Conservation (phyloP, 495 filamentous ascomycete species). For the Xylaria intraflava region DNA sequence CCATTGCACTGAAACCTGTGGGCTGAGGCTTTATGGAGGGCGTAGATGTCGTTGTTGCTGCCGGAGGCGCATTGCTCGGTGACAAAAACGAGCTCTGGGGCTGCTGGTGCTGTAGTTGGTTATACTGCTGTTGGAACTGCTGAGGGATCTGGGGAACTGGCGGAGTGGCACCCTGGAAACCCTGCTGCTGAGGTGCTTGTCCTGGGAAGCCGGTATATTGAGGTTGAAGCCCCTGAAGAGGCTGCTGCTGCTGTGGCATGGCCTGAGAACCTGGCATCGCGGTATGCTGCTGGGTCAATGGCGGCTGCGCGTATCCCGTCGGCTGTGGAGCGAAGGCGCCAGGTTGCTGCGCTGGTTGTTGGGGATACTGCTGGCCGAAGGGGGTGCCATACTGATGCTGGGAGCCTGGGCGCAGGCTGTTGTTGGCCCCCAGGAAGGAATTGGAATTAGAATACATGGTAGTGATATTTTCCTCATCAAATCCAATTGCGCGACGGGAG, state of each 20-base stretch:
- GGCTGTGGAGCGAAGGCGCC: slow-evolving; percentile 53
- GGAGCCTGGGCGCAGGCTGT: slow-evolving; percentile 64
- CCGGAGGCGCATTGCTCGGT: slow-evolving; percentile 23
- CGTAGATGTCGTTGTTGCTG: slow-evolving; percentile 31
- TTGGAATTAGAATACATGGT: slow-evolving; percentile 85
- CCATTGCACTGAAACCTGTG: slow-evolving; percentile 73
- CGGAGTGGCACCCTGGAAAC: slow-evolving; percentile 43
- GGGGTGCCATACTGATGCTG: slow-evolving; percentile 55
- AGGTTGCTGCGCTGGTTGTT: slow-evolving; percentile 53
- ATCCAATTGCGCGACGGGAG: not conserved
- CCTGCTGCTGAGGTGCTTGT: slow-evolving; percentile 39
- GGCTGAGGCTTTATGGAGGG: slow-evolving; percentile 57
- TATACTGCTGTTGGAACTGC: slow-evolving; percentile 43
- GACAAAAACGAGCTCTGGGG: slow-evolving; percentile 36
- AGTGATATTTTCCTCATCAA: not conserved
- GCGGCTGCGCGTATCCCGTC: slow-evolving; percentile 51
- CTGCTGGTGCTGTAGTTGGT: slow-evolving; percentile 35
- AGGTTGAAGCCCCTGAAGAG: slow-evolving; percentile 49
- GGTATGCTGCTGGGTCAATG: slow-evolving; percentile 58
- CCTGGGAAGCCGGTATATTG: slow-evolving; percentile 52
- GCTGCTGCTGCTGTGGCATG: slow-evolving; percentile 42
- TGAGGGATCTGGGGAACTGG: slow-evolving; percentile 52
- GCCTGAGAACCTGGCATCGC: slow-evolving; percentile 47
- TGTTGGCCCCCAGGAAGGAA: slow-evolving; percentile 72
- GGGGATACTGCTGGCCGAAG: slow-evolving; percentile 54